Evolutionary conservation across 441 rosid species (phyloP), one percentile per base, ranked within the genome.

Genomic region (Brassica balearica): DNA sequence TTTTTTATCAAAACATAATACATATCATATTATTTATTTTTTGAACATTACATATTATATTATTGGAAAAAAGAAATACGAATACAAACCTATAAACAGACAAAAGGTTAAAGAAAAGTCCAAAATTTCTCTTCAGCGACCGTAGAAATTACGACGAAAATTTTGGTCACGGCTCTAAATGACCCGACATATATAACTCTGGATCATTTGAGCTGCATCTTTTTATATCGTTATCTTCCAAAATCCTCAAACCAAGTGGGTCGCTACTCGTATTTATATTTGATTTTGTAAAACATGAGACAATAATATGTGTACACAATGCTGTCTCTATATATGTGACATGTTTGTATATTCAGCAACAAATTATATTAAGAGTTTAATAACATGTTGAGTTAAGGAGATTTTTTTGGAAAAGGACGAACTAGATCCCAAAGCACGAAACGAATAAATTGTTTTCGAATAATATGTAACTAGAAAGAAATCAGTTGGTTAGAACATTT

Each of bases 161-260:
- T 80, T 68, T 81, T 74, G 67, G 76, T 46, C 75, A 63, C 77
- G 62, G 71, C 80, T 72, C 80, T 69, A 56, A 72, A 76, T 68
- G 73, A 77, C 80, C 85, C 91, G 80, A 62, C 83, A 75, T 82
- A 80, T 75, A 79, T 56, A 66, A 64, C 68, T 60, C 69, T 59
- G 63, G 23, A 64, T 58, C 69, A 67, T 65, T 74, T 70, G 59
- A 68, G 38, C 22, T 34, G 25, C 63, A 77, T 68, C 69, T 77
- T 56, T 68, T 76, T 77, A 17, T 64, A 63, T 63, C 84, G 19
- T 48, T 25, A 71, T 38, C 66, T 23, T 82, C 80, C 72, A 76
- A 72, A 76, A 72, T 60, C 4, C 4, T 2, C 23, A 66, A 6
- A 61, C 48, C 81, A 71, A 74, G 75, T 75, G 78, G 85, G 84